Conservation (phyloP, 2,329 filamentous ascomycete species). For the Diplocarpon rosae region DNA sequence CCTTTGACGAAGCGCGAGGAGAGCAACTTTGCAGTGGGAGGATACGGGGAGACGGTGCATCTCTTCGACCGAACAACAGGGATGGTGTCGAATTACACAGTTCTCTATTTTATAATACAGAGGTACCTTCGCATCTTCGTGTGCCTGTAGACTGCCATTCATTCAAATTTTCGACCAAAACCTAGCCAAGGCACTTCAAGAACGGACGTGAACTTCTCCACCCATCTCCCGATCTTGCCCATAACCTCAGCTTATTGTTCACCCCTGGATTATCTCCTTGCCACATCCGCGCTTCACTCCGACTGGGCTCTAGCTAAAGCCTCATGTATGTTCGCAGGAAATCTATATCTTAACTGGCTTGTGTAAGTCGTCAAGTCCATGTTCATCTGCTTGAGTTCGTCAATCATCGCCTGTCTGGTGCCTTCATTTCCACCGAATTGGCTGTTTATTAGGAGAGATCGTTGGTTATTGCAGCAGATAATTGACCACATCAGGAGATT, state of each 20-base stretch:
- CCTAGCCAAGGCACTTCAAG: slow-evolving; percentile 1
- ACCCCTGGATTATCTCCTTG: not conserved
- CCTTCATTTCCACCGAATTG: slow-evolving; percentile 66
- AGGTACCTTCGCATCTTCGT: not conserved
- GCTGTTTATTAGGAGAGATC: slow-evolving; percentile 56
- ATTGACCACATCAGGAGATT: slow-evolving; percentile 93
- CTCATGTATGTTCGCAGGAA: slow-evolving; percentile 81
- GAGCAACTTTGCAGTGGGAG: too few species aligned
- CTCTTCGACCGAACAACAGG: too few species aligned
- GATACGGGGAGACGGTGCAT: too few species aligned
- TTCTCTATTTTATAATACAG: not conserved
- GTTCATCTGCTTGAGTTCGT: slow-evolving; percentile 66
- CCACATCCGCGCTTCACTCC: slow-evolving; percentile 8
- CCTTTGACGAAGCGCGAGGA: too few species aligned
- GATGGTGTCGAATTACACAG: not conserved
- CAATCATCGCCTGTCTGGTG: slow-evolving; percentile 51
- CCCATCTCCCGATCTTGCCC: not conserved
- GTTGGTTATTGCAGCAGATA: slow-evolving; percentile 69
- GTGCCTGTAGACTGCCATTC: slow-evolving; percentile 1
- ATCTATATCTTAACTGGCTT: slow-evolving; percentile 80
- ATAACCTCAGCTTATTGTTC: not conserved
- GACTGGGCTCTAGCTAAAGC: slow-evolving; percentile 60
- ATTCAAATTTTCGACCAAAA: not conserved
- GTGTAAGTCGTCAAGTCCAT: slow-evolving; percentile 91
- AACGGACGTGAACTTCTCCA: not conserved